Conservation (phyloP, 2,329 filamentous ascomycete species). For the Sarocladium kiliense region DNA sequence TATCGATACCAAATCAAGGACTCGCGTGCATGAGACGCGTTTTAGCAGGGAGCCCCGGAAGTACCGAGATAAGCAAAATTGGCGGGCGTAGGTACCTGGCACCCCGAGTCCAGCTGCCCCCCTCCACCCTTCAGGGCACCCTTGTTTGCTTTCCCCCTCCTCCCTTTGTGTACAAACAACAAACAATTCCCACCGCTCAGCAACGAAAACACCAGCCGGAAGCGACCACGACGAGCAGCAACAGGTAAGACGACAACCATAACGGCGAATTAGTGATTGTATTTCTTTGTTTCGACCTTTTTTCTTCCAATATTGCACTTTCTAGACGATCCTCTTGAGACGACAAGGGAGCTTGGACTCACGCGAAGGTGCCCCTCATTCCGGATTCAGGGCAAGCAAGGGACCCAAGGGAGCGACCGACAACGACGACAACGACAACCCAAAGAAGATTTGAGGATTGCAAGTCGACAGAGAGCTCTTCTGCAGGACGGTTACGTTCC, state of each 20-base stretch:
- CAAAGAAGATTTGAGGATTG: background rate
- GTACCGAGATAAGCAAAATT: constrained; percentile 1
- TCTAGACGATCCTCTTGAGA: background rate
- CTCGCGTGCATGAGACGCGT: background rate
- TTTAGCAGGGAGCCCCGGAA: background rate
- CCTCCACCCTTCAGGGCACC: background rate
- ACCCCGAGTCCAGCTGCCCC: background rate
- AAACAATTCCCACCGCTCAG: constrained; percentile 7
- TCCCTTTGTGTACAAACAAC: constrained; percentile 9
- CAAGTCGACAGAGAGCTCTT: background rate
- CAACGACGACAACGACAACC: background rate
- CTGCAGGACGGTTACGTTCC: too few relatives aligned
- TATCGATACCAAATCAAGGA: background rate
- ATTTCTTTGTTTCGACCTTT: background rate
- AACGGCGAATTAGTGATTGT: background rate
- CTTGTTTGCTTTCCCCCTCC: constrained; percentile 4
- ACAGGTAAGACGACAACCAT: background rate
- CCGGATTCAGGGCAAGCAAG: background rate
- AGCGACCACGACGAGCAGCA: background rate
- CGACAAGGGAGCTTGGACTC: background rate
- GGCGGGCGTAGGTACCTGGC: background rate
- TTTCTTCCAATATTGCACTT: background rate
- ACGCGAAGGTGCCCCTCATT: constrained; percentile 8
- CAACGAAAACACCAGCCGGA: background rate
- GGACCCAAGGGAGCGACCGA: background rate